Percentiles rank a stretch among this genome's conserved stretches.
phyloP scores from a whole-genome alignment of 2,329 filamentous ascomycete species.

The Talaromyces verruculosus region DNA sequence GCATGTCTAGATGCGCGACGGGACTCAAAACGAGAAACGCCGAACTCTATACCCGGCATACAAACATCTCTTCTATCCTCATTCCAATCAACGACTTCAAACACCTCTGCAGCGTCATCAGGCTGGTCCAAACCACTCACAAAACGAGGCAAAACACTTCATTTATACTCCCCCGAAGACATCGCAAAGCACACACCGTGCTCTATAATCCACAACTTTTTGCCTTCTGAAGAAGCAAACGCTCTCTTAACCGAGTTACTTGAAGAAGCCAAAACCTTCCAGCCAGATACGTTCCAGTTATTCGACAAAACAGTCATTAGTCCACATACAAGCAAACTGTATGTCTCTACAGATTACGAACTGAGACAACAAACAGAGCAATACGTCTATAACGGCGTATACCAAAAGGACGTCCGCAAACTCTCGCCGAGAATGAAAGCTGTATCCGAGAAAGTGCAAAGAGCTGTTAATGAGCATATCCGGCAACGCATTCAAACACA shows the following conservation, averaged over 20 bases:
- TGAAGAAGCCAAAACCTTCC: conserved; percentile 68
- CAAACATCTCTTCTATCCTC: conserved; percentile 63
- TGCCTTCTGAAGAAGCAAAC: conserved; percentile 70
- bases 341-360: conserved; percentile 72
- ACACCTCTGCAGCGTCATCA: background rate
- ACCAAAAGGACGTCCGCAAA: conserved; percentile 71
- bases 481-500: conserved; percentile 64
- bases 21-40: background rate
- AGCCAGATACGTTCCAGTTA: conserved; percentile 73
- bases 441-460: conserved; percentile 69
- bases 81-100: conserved; percentile 49
- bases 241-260: conserved; percentile 73
- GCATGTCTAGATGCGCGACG: conserved; percentile 49
- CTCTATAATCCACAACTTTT: conserved; percentile 88
- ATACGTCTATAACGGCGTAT: conserved; percentile 81
- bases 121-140: conserved; percentile 52
- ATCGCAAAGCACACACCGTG: conserved; percentile 83
- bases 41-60: conserved; percentile 46
- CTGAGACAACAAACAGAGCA: conserved; percentile 69
- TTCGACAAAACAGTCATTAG: conserved; percentile 85
- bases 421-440: conserved; percentile 72
- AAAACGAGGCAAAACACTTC: conserved; percentile 77
- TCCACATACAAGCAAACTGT: conserved; percentile 81
- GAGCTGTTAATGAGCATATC: conserved; percentile 77
- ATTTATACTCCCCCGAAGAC: conserved; percentile 78